A percentile compares a stretch with the other conserved stretches of the same genome.
phyloP scores from a whole-genome alignment of 306 rosid genomes.

The Malus orientalis region DNA sequence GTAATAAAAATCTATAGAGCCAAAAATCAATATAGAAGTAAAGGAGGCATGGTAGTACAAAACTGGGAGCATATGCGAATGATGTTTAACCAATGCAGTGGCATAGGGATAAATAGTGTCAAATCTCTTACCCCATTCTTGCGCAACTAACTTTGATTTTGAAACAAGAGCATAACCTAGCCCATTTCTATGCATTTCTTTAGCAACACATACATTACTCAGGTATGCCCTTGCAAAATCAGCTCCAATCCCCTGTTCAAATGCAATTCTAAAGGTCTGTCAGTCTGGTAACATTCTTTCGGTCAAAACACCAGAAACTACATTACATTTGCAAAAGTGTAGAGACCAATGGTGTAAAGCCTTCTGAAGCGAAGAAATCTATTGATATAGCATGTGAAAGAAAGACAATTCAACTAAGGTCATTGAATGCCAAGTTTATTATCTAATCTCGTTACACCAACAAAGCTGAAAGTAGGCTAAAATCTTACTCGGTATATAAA shows the following conservation, averaged over 20 bases:
- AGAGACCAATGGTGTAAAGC: neutral
- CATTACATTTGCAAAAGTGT: neutral
- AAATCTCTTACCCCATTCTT: conserved; percentile 67
- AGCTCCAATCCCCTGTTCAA: conserved; percentile 51
- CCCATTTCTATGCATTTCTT: conserved; percentile 77
- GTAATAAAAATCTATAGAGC: neutral
- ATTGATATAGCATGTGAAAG: neutral
- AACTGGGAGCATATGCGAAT: neutral
- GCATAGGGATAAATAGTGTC: neutral
- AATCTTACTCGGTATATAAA: neutral
- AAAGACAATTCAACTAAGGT: neutral
- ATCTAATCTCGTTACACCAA: neutral
- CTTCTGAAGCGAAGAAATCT: neutral
- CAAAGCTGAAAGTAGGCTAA: no score
- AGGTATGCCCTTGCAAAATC: conserved; percentile 87
- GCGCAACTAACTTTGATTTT: conserved; percentile 73
- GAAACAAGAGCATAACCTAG: conserved; percentile 64
- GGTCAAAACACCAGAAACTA: neutral
- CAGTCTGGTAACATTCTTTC: neutral
- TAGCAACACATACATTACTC: conserved; percentile 88
- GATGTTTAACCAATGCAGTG: neutral
- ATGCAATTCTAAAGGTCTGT: conserved; percentile 1
- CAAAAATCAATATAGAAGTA: neutral
- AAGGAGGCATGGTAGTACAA: neutral
- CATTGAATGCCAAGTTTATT: neutral